A percentile compares a stretch with the other conserved stretches of the same genome.
Evolutionary conservation across 1,139 yeast genomes (phyloP).

Genomic region (Kluyveromyces sp.): DNA sequence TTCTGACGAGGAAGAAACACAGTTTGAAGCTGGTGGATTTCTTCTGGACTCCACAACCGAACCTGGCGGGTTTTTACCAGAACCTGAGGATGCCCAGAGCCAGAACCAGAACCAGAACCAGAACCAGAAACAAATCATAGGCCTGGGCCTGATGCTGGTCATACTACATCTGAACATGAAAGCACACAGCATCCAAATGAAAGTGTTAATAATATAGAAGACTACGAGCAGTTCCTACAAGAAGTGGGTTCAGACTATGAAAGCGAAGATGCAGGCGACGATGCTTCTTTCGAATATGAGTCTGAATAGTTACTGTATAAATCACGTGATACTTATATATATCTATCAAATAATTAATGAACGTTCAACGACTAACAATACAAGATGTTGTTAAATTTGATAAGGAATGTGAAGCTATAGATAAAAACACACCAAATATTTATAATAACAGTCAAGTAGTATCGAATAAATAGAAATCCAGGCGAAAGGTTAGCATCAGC

Average conservation of each 20-base stretch:
- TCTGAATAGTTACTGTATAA: conserved; percentile 1
- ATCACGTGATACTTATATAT: conserved; percentile 1
- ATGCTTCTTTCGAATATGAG: conserved; percentile 13
- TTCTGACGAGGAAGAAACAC: conserved; percentile 9
- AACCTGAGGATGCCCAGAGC: neutral
- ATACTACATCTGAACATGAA: neutral
- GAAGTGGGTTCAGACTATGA: conserved; percentile 12
- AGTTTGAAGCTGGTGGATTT: conserved; percentile 6
- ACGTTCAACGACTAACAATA: too few relatives aligned
- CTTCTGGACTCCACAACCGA: neutral
- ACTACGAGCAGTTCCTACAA: conserved; percentile 22
- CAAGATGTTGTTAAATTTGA: too few relatives aligned
- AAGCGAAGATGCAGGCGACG: conserved; percentile 3
- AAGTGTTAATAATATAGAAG: conserved; percentile 13
- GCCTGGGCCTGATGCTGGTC: neutral
- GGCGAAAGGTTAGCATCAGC: neutral
- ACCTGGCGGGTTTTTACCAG: neutral
- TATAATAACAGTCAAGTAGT: too few relatives aligned
- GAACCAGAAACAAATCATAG: neutral
- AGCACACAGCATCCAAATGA: neutral
- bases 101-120: neutral
- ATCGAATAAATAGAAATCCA: neutral
- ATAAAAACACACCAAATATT: neutral
- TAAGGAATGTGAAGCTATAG: too few relatives aligned
- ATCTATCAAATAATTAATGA: neutral